Base-by-base conservation (phyloP, 2,329 filamentous ascomycete genomes). In the Alternaria brassicicola region DNA sequence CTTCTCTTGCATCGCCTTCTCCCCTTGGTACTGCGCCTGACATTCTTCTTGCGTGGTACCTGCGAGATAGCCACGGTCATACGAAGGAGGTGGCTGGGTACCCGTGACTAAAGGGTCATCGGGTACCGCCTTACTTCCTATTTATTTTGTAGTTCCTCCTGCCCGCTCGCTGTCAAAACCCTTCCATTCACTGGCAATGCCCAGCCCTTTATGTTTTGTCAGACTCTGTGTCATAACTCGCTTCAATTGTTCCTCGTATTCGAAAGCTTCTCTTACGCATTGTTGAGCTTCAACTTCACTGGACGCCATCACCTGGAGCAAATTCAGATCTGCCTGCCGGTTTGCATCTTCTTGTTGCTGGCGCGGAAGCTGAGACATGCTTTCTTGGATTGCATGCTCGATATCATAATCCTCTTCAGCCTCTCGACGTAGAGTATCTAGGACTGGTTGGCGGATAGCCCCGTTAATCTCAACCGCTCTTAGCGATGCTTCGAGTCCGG, bases 1-100 rank as follows among this genome's bases (percentile, higher is more conserved):
- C 70, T 47, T 76, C 77, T 82, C 57, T 59, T 69, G 65, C 4
- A 15, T 61, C 12, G 65, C 64, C 12, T 69, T 67, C 26, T 69
- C 53, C 76, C 31, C 80, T 75, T 5, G 85, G 55, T 65, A 59
- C 7, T 67, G 63, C 12, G 67, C 66, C 17, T 46, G 17, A 17
- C 6, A 46, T 4, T 33, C 43, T 10, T 10, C 43, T 23, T 46
- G 43, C 8, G 28, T 33, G 1, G 43, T 46, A 1, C 43, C 43
- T 17, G 4, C 43, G 1, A 46, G 2, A 21, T 46, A 28, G 6
- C 43, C 4, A 1, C 1, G 7, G 1, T 46, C 43, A 46, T 46
- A 46, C 0, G 19, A 46, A 7, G 43, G 43, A 1, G 28, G 43
- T 12, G n/a, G 7, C 2, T 23, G 28, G 28, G 12, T 15, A 26